phyloP scores from a whole-genome alignment of 192 early-diverging fungal genomes.

The Helicostylum pulchrum region DNA sequence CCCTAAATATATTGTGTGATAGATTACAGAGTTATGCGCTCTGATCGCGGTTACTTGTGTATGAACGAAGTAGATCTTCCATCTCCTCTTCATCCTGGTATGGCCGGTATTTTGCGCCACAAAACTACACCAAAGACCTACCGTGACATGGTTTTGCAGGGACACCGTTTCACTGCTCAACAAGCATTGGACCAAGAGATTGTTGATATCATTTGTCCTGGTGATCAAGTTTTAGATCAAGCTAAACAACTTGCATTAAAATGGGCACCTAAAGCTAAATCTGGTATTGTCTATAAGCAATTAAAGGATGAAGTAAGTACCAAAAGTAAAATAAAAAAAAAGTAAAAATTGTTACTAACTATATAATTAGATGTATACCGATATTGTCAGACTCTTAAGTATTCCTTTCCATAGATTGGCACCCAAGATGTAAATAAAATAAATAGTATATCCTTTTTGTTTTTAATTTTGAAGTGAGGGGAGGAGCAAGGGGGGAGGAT shows the following conservation, averaged over 20 bases:
- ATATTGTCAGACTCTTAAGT: conserved; percentile 15
- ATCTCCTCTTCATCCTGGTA: conserved; percentile 61
- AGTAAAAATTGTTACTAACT: neutral
- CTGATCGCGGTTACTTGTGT: conserved; percentile 70
- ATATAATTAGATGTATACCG: conserved; percentile 32
- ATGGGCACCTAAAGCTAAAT: conserved; percentile 55
- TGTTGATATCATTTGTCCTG: conserved; percentile 55
- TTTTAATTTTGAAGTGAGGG: too few relatives aligned
- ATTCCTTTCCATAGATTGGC: conserved; percentile 32
- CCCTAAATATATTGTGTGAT: neutral
- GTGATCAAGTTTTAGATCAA: conserved; percentile 45
- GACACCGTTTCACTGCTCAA: conserved; percentile 55
- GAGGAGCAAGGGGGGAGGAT: too few relatives aligned
- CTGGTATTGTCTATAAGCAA: conserved; percentile 48
- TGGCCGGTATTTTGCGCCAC: conserved; percentile 63
- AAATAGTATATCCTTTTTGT: too few relatives aligned
- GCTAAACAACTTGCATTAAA: conserved; percentile 54
- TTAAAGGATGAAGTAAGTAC: conserved; percentile 61
- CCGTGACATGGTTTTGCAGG: conserved; percentile 63
- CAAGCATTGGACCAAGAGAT: conserved; percentile 58
- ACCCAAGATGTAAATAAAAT: conserved; percentile 21
- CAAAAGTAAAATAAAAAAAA: neutral
- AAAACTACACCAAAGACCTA: conserved; percentile 58
- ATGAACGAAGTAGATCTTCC: conserved; percentile 80
- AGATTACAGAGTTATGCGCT: conserved; percentile 75